phyloP scores from a whole-genome alignment of 257 asterid species.

The Anisodus tanguticus region DNA sequence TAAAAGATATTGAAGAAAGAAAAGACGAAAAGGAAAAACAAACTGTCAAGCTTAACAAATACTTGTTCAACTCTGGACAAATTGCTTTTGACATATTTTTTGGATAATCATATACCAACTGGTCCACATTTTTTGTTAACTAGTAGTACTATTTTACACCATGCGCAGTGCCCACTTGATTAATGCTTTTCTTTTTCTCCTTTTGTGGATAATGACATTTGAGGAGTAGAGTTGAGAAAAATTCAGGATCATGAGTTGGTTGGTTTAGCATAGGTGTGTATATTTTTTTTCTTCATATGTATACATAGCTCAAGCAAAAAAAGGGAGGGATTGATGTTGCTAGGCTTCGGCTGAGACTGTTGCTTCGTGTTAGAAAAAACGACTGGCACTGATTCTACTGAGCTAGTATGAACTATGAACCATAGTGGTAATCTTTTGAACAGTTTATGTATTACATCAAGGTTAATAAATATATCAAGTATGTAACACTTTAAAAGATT shows the following conservation, averaged over 20 bases:
- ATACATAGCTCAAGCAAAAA: background rate
- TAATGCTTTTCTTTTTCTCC: background rate
- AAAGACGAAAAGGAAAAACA: background rate
- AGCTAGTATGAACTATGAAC: too few relatives aligned
- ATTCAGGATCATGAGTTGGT: background rate
- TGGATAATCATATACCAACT: background rate
- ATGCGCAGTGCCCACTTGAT: background rate
- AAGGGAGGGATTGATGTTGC: background rate
- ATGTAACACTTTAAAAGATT: background rate
- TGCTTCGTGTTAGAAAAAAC: background rate
- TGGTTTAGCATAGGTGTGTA: background rate
- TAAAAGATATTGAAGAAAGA: too few relatives aligned
- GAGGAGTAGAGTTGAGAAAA: background rate
- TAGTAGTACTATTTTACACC: background rate
- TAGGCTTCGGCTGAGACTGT: background rate
- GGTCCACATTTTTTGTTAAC: background rate
- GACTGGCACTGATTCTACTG: background rate
- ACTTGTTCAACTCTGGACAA: background rate
- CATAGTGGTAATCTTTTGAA: background rate
- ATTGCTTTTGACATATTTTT: background rate
- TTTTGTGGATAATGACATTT: background rate
- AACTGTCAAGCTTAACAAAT: background rate
- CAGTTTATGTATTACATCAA: background rate
- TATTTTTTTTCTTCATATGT: background rate
- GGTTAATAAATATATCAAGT: background rate